Evolutionary conservation across 2,329 filamentous ascomycete species (phyloP), one percentile per base, ranked within the genome.

Genomic region (Verticillium nonalfalfae): DNA sequence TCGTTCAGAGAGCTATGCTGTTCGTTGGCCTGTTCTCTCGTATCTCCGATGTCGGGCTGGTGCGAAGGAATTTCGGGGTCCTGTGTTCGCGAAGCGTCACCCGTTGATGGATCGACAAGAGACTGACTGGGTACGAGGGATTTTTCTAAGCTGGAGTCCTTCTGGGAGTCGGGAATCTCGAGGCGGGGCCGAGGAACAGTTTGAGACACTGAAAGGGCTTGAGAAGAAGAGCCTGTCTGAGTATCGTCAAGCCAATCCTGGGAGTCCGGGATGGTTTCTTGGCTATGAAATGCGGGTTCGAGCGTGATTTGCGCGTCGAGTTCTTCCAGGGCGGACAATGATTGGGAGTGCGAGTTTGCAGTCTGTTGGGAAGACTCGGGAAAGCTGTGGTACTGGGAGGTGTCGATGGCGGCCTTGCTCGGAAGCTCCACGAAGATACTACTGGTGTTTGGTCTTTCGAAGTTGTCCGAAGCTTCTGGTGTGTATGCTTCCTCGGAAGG

Each of bases 191-290:
- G n/a, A 18, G 45, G 15, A 18, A 52, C 11, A 11, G 18, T 7
- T 13, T 52, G 45, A 21, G 45, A 36, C 35, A 36, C 9, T 4
- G 35, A 10, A 9, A 36, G 13, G 35, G 35, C 62, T 56, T 66
- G 65, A 4, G 68, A 31, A 31, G 26, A 31, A 31, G 26, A 64
- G 61, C 65, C 68, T 13, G 65, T 64, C 59, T 66, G 67, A 11
- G 65, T 67, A n/a, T 71, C 71, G 10, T 63, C 65, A 38, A 52
- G 6, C 38, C 36, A 50, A 21, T 76, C 77, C 62, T 80, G 77
- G 0, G 79, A 81, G 62, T 81, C 78, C 0, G 77, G 77, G 31
- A 81, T 76, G 3, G 75, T 79, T 33, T 66, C 65, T 59, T 73
- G 70, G 61, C 73, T 78, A 5, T 26, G 11, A 40, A 72, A 61